Conservation (phyloP, 2,329 filamentous ascomycete species). For the Colletotrichum sp. region DNA sequence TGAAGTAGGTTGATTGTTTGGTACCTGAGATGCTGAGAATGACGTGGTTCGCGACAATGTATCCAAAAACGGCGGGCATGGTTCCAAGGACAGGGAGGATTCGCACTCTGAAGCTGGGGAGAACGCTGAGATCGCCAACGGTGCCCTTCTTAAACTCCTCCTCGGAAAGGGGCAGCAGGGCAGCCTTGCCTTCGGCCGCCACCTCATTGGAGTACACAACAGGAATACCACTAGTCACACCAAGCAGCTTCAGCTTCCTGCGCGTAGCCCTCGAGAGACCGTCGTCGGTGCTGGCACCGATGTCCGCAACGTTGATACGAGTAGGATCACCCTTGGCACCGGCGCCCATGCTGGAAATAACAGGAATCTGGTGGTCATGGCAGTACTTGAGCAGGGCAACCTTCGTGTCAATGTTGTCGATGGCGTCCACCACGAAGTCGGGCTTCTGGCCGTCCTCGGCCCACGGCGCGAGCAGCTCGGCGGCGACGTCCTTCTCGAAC, state of each 20-base stretch:
- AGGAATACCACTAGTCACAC: slow-evolving; percentile 84
- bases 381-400: slow-evolving; percentile 91
- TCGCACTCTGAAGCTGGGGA: slow-evolving; percentile 92
- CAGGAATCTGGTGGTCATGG: slow-evolving; percentile 74
- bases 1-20: background rate
- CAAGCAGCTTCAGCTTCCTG: slow-evolving; percentile 75
- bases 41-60: slow-evolving; percentile 90
- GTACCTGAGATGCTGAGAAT: slow-evolving; percentile 74
- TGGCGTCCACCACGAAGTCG: slow-evolving; percentile 93
- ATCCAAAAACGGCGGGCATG: slow-evolving; percentile 96
- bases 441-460: slow-evolving; percentile 65
- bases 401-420: slow-evolving; percentile 98
- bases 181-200: slow-evolving; percentile 87
- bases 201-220: slow-evolving; percentile 94
- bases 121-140: slow-evolving; percentile 84
- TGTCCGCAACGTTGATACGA: slow-evolving; percentile 87
- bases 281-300: slow-evolving; percentile 86
- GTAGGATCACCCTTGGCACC: slow-evolving; percentile 91
- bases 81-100: slow-evolving; percentile 95
- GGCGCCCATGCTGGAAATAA: slow-evolving; percentile 95
- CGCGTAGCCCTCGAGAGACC: slow-evolving; percentile 85
- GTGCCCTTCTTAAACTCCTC: slow-evolving; percentile 87
- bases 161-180: slow-evolving; percentile 83
- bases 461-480: slow-evolving; percentile 72
- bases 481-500: slow-evolving; percentile 73